Percentiles rank a stretch among this genome's conserved stretches.
These are phyloP conservation scores for Sistotremastrum niveocremeum DNA, from an alignment of 768 basidiomycete species.

Conservation along the genomic window DNA sequence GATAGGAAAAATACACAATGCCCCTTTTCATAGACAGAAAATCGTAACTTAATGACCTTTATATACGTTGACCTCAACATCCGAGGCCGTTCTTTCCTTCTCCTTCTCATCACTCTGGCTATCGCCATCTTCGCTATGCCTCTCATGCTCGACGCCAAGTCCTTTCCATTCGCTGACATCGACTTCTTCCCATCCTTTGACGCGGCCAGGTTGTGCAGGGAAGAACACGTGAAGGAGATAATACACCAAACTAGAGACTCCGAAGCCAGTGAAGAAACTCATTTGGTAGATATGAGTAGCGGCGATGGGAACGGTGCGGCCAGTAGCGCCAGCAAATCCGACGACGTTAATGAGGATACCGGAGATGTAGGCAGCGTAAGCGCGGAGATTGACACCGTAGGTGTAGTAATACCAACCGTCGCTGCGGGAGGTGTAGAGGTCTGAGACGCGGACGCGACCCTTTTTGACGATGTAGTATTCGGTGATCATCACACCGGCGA, in stretches of 20 bases:
- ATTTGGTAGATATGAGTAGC: constrained; percentile 65
- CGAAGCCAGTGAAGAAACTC: constrained; percentile 75
- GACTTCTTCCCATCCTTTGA: constrained; percentile 36
- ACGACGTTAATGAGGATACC: constrained; percentile 76
- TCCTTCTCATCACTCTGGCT: no score
- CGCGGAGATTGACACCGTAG: constrained; percentile 57
- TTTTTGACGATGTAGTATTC: constrained; percentile 67
- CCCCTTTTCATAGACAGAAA: no score
- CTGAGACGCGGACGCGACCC: constrained; percentile 56
- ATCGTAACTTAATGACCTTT: no score
- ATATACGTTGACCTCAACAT: no score
- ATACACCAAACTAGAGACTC: constrained; percentile 53
- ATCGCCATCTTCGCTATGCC: no score
- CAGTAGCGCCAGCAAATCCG: constrained; percentile 63
- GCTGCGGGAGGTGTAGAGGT: constrained; percentile 46
- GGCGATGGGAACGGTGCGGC: constrained; percentile 44
- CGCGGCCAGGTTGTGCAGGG: constrained; percentile 38
- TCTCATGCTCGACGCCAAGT: no score
- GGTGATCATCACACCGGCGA: constrained; percentile 71
- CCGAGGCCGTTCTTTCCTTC: no score
- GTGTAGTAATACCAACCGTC: constrained; percentile 69
- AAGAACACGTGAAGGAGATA: constrained; percentile 41
- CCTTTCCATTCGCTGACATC: constrained; percentile 28
- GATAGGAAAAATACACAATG: no score
- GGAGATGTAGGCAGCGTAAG: constrained; percentile 52